Evolutionary conservation across 768 basidiomycete genomes (phyloP), one percentile per base, ranked within the genome.

Genomic region (Mycena belliarum): DNA sequence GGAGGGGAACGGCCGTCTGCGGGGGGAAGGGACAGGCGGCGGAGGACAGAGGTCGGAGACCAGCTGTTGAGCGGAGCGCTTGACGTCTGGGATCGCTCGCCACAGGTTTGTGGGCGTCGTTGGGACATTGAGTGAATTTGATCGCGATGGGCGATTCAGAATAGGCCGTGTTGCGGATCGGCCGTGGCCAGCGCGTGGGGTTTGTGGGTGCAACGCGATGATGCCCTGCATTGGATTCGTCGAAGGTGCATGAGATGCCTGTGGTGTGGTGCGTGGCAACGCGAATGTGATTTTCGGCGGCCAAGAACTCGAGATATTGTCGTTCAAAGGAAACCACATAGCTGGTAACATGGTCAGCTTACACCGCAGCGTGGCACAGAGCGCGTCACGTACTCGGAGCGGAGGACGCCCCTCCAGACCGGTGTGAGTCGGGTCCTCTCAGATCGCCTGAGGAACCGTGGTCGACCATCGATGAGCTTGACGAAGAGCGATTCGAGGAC

Each of bases 21-120:
- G 54, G 20, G 29, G 37, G 28, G 51, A 38, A 28, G 14, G 35
- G 35, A 33, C 23, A 28, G 52, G 42, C 21, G 51, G 47, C 21
- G 51, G 16, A 26, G n/a, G 16, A 35, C 58, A 60, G 28, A 25
- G 24, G 16, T 51, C 52, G 20, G 41, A 21, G 24, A 23, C 38
- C 4, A 49, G 52, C 16, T 8, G 28, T 25, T 37, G 46, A 37
- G 42, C 33, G 15, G 26, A 11, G 44, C 40, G 6, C 15, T 52
- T 56, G 26, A 33, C 23, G 16, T 44, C 41, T 4, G 55, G n/a
- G 24, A 60, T 51, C 12, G 33, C 45, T 4, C 40, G 62, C 62
- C 62, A 63, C 16, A 63, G 55, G 38, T n/a, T 52, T 38, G 58
- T 49, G 37, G 62, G 62, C 33, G 62, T 57, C 46, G 55, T n/a